phyloP scores from a whole-genome alignment of 192 early-diverging fungal genomes.

The Obelidium mucronatum region DNA sequence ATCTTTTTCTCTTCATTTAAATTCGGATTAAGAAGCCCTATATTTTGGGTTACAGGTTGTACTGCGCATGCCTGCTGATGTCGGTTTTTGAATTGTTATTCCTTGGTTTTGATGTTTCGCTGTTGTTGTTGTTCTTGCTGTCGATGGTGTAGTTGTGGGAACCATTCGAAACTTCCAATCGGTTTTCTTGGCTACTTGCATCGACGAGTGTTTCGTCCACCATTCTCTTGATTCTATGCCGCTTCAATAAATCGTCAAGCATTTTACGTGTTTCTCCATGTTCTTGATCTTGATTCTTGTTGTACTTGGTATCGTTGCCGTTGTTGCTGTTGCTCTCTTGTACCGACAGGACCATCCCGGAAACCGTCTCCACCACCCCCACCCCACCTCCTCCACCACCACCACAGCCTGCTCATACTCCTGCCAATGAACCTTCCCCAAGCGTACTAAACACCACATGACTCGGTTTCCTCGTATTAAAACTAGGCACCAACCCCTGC shows the following conservation, averaged over 20 bases:
- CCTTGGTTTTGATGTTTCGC: too few species aligned
- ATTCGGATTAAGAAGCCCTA: neutral
- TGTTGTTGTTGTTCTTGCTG: too few species aligned
- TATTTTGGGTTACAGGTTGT: neutral
- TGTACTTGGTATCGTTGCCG: too few species aligned
- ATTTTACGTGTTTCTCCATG: constrained; percentile 6
- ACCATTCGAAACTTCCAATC: too few species aligned
- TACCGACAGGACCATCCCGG: neutral
- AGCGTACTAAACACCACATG: constrained; percentile 15
- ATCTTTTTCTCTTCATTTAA: neutral
- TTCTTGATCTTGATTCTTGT: neutral
- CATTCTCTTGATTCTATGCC: constrained; percentile 9
- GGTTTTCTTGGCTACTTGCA: too few species aligned
- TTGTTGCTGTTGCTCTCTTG: neutral
- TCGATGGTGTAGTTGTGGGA: too few species aligned
- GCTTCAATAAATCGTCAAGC: constrained; percentile 20
- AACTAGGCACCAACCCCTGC: constrained; percentile 19
- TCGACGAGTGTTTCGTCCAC: too few species aligned
- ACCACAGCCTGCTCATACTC: neutral
- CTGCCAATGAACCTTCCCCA: constrained; percentile 25
- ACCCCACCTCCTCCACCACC: neutral
- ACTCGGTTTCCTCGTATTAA: neutral
- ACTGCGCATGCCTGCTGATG: neutral
- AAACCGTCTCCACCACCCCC: neutral
- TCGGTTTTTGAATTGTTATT: too few species aligned